A percentile compares a stretch with the other conserved stretches of the same genome.
These are phyloP conservation scores for Boeremia exigua DNA, from an alignment of 2,329 filamentous ascomycete genomes.

Conservation along the genomic window DNA sequence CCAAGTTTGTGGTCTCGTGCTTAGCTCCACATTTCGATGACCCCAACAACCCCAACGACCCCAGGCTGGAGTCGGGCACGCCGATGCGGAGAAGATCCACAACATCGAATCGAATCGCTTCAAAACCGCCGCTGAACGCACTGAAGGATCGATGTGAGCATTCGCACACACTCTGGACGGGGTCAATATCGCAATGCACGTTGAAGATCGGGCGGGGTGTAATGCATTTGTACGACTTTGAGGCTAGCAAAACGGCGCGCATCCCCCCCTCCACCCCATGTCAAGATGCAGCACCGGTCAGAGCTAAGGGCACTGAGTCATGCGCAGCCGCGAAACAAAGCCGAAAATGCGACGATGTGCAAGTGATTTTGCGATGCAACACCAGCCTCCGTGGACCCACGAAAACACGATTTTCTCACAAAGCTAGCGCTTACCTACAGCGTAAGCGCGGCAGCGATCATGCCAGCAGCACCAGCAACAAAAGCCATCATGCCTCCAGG, in stretches of 20 bases:
- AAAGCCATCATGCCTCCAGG: conserved; percentile 29
- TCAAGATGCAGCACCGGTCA: not conserved
- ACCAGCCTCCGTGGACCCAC: conserved; percentile 9
- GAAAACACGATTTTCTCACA: conserved; percentile 1
- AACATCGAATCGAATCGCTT: conserved; percentile 4
- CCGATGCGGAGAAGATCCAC: conserved; percentile 9
- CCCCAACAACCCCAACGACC: conserved; percentile 18
- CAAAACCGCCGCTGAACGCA: conserved; percentile 11
- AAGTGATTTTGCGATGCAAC: conserved; percentile 10
- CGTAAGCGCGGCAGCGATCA: conserved; percentile 32
- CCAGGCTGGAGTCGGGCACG: conserved; percentile 3
- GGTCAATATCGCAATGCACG: conserved; percentile 1
- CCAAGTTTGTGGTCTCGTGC: conserved; percentile 1
- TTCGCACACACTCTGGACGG: not conserved
- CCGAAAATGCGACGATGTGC: conserved; percentile 7
- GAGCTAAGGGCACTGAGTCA: conserved; percentile 9
- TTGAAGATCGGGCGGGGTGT: not conserved
- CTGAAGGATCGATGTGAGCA: conserved; percentile 6
- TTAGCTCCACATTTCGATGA: conserved; percentile 11
- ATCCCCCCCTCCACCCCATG: no score
- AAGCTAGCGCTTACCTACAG: conserved; percentile 27
- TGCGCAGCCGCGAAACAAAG: conserved; percentile 3
- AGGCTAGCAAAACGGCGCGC: not conserved
- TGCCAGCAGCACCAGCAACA: conserved; percentile 31
- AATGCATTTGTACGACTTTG: conserved; percentile 5